These are phyloP conservation scores for Claviceps lovelessii DNA, from an alignment of 2,329 filamentous ascomycete species.

Conservation along the genomic window DNA sequence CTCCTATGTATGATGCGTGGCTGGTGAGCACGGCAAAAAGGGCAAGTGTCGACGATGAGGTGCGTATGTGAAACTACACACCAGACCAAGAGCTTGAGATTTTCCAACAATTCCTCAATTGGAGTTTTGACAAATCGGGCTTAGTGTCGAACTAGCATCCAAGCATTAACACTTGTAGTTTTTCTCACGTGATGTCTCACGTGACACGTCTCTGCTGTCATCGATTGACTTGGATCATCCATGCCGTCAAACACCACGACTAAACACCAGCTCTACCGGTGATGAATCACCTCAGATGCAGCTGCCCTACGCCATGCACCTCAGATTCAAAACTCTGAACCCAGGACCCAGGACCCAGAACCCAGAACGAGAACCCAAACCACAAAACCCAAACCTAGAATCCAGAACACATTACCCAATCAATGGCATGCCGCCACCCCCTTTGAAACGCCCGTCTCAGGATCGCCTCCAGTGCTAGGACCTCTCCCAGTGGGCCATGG, in stretches of 20 bases:
- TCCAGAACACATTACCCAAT: too few relatives aligned
- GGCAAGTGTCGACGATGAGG: not conserved
- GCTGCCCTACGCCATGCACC: too few relatives aligned
- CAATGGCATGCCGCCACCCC: not conserved
- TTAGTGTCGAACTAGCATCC: not conserved
- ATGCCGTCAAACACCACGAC: too few relatives aligned
- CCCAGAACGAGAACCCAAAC: too few relatives aligned
- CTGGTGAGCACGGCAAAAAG: not conserved
- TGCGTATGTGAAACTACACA: conserved; percentile 9
- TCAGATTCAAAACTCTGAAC: too few relatives aligned
- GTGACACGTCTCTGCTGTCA: not conserved
- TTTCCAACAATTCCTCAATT: conserved; percentile 13
- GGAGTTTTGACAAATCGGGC: conserved; percentile 3
- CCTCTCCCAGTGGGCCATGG: not conserved
- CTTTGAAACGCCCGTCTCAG: conserved; percentile 9
- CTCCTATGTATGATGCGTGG: not conserved
- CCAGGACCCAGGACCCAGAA: too few relatives aligned
- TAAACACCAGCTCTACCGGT: too few relatives aligned
- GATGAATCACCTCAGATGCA: too few relatives aligned
- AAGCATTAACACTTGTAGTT: not conserved
- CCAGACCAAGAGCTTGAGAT: conserved; percentile 13
- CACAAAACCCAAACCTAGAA: too few relatives aligned
- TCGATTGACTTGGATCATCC: not conserved
- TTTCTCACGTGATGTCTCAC: not conserved
- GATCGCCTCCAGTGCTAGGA: conserved; percentile 4